Evolutionary conservation across 139 green algal species (phyloP).

Genomic region (Desmodesmus armatus): DNA sequence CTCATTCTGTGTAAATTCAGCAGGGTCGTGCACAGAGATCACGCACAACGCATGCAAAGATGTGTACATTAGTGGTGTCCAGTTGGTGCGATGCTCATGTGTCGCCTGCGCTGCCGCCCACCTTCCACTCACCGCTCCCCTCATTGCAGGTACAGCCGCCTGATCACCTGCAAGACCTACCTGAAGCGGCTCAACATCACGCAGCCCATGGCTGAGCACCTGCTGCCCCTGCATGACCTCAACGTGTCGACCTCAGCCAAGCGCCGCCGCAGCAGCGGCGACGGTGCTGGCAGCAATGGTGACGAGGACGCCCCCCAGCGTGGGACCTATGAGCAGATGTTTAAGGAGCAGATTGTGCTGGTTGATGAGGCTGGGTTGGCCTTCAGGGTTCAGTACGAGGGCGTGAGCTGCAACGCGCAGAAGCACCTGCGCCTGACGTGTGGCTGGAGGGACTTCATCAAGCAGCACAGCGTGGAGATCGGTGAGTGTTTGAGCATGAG

Average conservation of each 20-base stretch:
- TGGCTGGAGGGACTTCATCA: conserved; percentile 60
- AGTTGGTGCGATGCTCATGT: too few species aligned
- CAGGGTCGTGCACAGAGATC: too few species aligned
- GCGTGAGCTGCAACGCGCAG: conserved; percentile 56
- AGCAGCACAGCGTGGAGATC: conserved; percentile 46
- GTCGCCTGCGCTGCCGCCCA: background rate
- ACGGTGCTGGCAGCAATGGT: background rate
- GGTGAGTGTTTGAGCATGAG: too few species aligned
- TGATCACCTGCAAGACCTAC: conserved; percentile 56
- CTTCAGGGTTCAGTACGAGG: conserved; percentile 55
- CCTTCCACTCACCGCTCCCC: background rate
- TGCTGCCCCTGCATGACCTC: conserved; percentile 47
- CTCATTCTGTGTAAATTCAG: too few species aligned
- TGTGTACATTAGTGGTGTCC: too few species aligned
- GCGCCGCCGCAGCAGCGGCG: conserved; percentile 11
- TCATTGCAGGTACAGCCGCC: conserved; percentile 36
- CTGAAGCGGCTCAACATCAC: conserved; percentile 59
- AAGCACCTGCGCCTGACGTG: conserved; percentile 60
- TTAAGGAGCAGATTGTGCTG: conserved; percentile 50
- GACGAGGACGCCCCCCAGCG: background rate
- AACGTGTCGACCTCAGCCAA: background rate
- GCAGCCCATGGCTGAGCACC: conserved; percentile 52
- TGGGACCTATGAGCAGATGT: conserved; percentile 50
- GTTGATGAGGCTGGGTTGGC: conserved; percentile 23
- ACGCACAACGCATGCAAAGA: too few species aligned